Evolutionary conservation across 352 stramenopile species (phyloP), one percentile per base, ranked within the genome.

Genomic region (Phytophthora hibernalis): DNA sequence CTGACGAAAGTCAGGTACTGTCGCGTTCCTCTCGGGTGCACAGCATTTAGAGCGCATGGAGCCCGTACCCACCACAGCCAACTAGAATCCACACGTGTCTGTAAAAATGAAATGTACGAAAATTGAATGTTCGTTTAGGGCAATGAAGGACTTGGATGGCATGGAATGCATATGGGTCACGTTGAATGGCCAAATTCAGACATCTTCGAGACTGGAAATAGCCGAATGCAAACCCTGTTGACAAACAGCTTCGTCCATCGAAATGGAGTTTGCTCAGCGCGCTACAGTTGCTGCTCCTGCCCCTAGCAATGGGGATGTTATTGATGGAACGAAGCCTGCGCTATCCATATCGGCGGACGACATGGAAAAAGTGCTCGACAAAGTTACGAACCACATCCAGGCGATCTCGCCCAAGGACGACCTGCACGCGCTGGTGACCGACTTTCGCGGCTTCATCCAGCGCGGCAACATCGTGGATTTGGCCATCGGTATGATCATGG

Each of bases 381-480:
- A 56, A 30, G 22, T 57, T 4, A 55, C 44, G n/a, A 26, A 9
- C 6, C 61, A 52, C 18, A 44, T 68, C 13, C 44, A 68, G 28
- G 24, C 33, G 28, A 42, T 65, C 11, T 40, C 33, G 8, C 47
- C 38, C 12, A 50, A 24, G 10, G 58, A 65, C 18, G 58, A 66
- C 15, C 38, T 66, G 6, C 37, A 38, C 28, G 20, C 48, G 11
- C 6, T 70, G 15, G 49, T 72, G 55, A 58, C 54, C 18, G 81
- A 90, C 63, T 90, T 90, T 60, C 68, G 80, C 44, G 70, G 72
- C 20, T 90, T 90, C 45, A 77, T 88, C 44, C 74, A 83, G 62
- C 77, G 84, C 49, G 79, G 79, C 16, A 85, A 85, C 72, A 87
- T 90, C 63, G 69, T 90, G 50, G 76, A 87, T 57, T 50, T 90